Base-by-base conservation (phyloP, 805 yeast genomes). In the Saturnispora silvae region DNA sequence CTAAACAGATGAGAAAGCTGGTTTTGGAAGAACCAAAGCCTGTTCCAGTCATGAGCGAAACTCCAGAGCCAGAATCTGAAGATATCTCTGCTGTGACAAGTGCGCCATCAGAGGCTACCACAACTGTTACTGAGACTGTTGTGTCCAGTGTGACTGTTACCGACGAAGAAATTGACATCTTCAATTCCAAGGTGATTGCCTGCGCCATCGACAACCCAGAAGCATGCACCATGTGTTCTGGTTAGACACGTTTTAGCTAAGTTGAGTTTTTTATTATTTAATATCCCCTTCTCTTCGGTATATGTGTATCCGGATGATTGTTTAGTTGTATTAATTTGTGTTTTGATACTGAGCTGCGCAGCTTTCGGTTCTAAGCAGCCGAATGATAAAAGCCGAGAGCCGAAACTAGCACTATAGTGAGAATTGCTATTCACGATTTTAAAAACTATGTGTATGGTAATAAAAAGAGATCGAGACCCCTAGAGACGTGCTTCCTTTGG, bases 201-300 rank as follows among this genome's bases (percentile, higher is more conserved):
- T 89, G 98, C 69, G 94, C 96, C 40, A 86, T 92, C 59, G 78
- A 82, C 60, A 89, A 92, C 67, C 96, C 96, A 42, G 97, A 84
- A 65, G 76, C 97, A 35, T 89, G 98, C 65, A 89, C 89, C 56
- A 92, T 92, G 97, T 92, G 98, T 69, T 89, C 97, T 42, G 97
- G 97, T 67, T 92, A 65, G 61, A 25, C 25, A n/a, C n/a, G 25
- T 23, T 23, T 8, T 11, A 23, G 11, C 25, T 8, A 8, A 23
- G 8, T 25, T 25, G 15, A 25, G 15, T 25, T 25, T 25, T 25
- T 10, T 10, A 22, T 7, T 22, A 10, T 22, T 22, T 7, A 22
- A 7, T 22, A 10, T 22, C 10, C n/a, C n/a, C n/a, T n/a, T n/a
- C n/a, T n/a, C n/a, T n/a, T n/a, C n/a, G n/a, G n/a, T n/a, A n/a